These are phyloP conservation scores for Penicillium manginii DNA, from an alignment of 495 filamentous ascomycete genomes.

Conservation along the genomic window DNA sequence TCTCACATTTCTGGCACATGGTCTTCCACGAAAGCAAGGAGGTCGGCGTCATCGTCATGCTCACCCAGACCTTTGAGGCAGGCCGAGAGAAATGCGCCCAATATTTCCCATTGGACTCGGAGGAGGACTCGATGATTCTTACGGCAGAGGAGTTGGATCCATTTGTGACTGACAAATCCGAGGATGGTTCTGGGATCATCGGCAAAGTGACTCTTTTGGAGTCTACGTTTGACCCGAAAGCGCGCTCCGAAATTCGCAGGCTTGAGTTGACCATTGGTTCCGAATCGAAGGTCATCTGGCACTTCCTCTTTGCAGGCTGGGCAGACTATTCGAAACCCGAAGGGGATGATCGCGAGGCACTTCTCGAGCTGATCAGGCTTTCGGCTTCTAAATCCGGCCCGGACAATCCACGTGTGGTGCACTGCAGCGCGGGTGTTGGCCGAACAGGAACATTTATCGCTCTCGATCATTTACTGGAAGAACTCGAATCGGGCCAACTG, in stretches of 20 bases:
- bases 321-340: constrained; percentile 91
- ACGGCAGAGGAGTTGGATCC: constrained; percentile 51
- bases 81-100: constrained; percentile 88
- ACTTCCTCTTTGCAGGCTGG: constrained; percentile 92
- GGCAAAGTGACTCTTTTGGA: constrained; percentile 55
- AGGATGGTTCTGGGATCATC: constrained; percentile 22
- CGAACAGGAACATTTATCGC: constrained; percentile 95
- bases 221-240: constrained; percentile 46
- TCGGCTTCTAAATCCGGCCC: constrained; percentile 70
- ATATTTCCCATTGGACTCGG: constrained; percentile 74
- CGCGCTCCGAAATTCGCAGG: constrained; percentile 59
- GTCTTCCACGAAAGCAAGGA: constrained; percentile 80
- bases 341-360: constrained; percentile 73
- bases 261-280: constrained; percentile 58
- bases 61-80: constrained; percentile 85
- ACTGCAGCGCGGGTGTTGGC: constrained; percentile 94
- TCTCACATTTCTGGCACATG: constrained; percentile 94
- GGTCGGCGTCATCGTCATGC: constrained; percentile 90
- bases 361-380: constrained; percentile 77
- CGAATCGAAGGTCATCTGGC: constrained; percentile 75
- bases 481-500: constrained; percentile 76
- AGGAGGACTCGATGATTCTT: constrained; percentile 64
- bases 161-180: constrained; percentile 30
- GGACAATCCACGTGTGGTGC: constrained; percentile 84
- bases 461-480: constrained; percentile 83